Conservation (phyloP, 2,329 filamentous ascomycete species). For the Fusarium abutilonis region DNA sequence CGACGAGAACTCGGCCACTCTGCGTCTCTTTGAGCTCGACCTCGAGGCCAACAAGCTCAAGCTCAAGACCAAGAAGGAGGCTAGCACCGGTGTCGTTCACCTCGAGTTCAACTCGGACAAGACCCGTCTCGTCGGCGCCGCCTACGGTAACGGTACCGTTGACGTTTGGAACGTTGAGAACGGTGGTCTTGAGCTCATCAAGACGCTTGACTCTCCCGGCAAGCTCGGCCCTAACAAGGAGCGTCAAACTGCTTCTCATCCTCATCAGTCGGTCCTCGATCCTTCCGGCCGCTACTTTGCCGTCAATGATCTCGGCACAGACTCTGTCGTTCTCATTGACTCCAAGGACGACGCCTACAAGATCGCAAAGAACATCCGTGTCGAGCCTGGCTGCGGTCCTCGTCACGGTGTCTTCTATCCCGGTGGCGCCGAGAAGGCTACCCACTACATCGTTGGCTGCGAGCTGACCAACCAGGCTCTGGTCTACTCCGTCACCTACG, state of each 20-base stretch:
- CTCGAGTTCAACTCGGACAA: conserved; percentile 58
- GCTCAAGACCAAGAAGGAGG: conserved; percentile 46
- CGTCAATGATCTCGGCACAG: conserved; percentile 61
- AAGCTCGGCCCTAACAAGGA: conserved; percentile 48
- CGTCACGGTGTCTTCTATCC: conserved; percentile 62
- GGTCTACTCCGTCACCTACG: conserved; percentile 56
- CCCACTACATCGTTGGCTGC: conserved; percentile 59
- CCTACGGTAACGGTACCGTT: conserved; percentile 54
- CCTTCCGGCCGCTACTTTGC: conserved; percentile 61
- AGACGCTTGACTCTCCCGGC: conserved; percentile 51
- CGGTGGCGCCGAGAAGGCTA: conserved; percentile 46
- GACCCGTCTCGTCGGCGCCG: conserved; percentile 57
- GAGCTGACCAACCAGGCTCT: conserved; percentile 58
- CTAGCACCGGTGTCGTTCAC: conserved; percentile 58
- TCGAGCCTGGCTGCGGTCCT: conserved; percentile 56
- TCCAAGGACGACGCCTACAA: conserved; percentile 53
- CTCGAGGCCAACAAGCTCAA: conserved; percentile 45
- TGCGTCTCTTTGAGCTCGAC: conserved; percentile 55
- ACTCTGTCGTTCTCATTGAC: conserved; percentile 59
- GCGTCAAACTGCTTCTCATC: conserved; percentile 51
- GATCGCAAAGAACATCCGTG: conserved; percentile 49
- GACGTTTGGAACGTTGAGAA: conserved; percentile 58
- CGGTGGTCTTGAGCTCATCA: conserved; percentile 52
- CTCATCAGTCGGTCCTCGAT: conserved; percentile 61
- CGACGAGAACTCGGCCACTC: conserved; percentile 56